Base-by-base conservation (phyloP, 139 green algal genomes). In the Coccomyxa sp. region DNA sequence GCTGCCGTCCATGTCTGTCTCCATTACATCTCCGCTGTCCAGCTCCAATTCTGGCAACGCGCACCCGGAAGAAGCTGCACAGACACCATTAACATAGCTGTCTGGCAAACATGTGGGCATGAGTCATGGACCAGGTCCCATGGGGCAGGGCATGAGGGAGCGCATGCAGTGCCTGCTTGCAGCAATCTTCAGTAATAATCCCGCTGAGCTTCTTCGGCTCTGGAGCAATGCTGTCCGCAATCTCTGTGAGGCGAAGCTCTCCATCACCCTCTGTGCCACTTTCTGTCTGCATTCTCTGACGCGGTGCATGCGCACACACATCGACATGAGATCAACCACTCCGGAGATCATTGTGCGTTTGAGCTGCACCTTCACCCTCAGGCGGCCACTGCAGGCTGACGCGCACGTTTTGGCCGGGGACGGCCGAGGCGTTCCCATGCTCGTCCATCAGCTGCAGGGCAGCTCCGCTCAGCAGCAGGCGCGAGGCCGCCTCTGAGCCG, bases 391-490 rank as follows among this genome's bases (percentile, higher is more conserved):
- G 64, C 78, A 92, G 78, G n/a, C 71, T 71, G 77, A 82, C 85
- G 8, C 79, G 79, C 35, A 92, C 79, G 8, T 40, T 27, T 29
- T 93, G 73, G 7, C 84, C 87, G 8, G 68, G 58, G 12, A 38
- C 55, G 2, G 18, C 39, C 3, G 82, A 79, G 0, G 82, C 78
- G 41, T 94, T 94, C 76, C 80, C 87, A 40, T 82, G 74, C 12
- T 27, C 73, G 74, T 94, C 90, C 24, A 41, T 55, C 73, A 94
- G 82, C 82, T 94, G 90, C 35, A 85, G 73, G 18, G 76, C 89
- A 6, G 82, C 85, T 0, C 68, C 70, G 7, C 73, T 55, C 39
- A 94, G 80, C 72, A 94, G 41, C 9, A 81, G 40, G 16, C 81
- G 78, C 71, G 79, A 44, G 27, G 55, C n/a, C 18, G 8, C 24